These are phyloP conservation scores for Camelina hispida DNA, from an alignment of 345 rosid species.

Conservation along the genomic window DNA sequence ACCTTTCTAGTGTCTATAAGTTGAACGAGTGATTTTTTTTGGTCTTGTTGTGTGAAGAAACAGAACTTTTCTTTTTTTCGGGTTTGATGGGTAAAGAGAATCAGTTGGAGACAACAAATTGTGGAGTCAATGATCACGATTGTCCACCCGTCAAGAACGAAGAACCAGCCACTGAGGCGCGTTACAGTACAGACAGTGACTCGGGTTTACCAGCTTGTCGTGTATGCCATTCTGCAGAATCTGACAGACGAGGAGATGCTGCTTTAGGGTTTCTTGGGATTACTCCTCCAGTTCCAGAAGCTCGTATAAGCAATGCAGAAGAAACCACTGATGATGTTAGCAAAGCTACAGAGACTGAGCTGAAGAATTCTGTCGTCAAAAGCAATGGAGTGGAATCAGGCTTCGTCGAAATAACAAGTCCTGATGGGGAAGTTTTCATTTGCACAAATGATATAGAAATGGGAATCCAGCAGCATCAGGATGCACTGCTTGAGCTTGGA, in stretches of 20 bases:
- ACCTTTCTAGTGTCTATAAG: neutral
- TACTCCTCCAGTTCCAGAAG: slow-evolving; percentile 54
- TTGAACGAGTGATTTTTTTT: slow-evolving; percentile 29
- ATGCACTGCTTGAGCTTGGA: slow-evolving; percentile 78
- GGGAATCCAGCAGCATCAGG: slow-evolving; percentile 61
- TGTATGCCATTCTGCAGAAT: slow-evolving; percentile 93
- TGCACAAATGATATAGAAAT: slow-evolving; percentile 74
- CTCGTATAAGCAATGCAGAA: slow-evolving; percentile 49
- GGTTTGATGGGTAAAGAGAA: slow-evolving; percentile 71
- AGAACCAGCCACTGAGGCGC: slow-evolving; percentile 49
- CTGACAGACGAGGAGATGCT: slow-evolving; percentile 83
- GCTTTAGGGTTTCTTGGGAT: slow-evolving; percentile 82
- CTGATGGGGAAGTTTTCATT: slow-evolving; percentile 80
- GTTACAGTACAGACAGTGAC: slow-evolving; percentile 73
- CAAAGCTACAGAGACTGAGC: slow-evolving; percentile 34
- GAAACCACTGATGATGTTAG: slow-evolving; percentile 47
- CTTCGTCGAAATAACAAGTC: slow-evolving; percentile 67
- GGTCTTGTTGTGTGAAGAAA: slow-evolving; percentile 34
- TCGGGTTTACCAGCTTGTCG: slow-evolving; percentile 75
- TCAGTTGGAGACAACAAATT: slow-evolving; percentile 48
- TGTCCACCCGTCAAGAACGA: slow-evolving; percentile 50
- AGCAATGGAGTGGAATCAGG: slow-evolving; percentile 52
- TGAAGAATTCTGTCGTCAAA: slow-evolving; percentile 44
- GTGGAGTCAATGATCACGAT: slow-evolving; percentile 52
- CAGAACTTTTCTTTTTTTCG: slow-evolving; percentile 19